Evolutionary conservation across 495 filamentous ascomycete genomes (phyloP).

Genomic region (Talaromyces nanjingensis): DNA sequence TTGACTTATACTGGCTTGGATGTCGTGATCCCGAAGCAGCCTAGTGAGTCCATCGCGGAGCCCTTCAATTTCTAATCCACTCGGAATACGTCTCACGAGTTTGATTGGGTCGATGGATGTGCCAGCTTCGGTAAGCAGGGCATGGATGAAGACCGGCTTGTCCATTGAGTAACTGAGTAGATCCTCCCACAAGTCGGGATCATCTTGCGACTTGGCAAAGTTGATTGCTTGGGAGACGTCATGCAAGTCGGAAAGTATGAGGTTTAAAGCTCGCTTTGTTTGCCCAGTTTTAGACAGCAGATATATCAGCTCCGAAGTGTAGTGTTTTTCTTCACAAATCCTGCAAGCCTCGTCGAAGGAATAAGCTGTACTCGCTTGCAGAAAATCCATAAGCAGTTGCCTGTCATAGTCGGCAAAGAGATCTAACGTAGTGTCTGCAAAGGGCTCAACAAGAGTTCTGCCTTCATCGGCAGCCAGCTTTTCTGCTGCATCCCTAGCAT

Average conservation of each 20-base stretch:
- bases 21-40: slow-evolving; percentile 87
- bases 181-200: slow-evolving; percentile 89
- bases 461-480: slow-evolving; percentile 51
- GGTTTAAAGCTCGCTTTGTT: slow-evolving; percentile 77
- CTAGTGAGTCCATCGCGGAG: slow-evolving; percentile 75
- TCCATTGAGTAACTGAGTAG: slow-evolving; percentile 94
- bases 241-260: slow-evolving; percentile 82
- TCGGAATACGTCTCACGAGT: slow-evolving; percentile 83
- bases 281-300: slow-evolving; percentile 91
- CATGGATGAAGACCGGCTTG: slow-evolving; percentile 88
- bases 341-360: slow-evolving; percentile 67
- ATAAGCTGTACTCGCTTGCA: slow-evolving; percentile 78
- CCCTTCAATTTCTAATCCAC: slow-evolving; percentile 84
- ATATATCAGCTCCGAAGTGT: slow-evolving; percentile 85
- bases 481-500: slow-evolving; percentile 33
- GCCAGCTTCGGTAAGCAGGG: slow-evolving; percentile 85
- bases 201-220: slow-evolving; percentile 88
- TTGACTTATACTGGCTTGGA: slow-evolving; percentile 82
- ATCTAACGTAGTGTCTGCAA: slow-evolving; percentile 76
- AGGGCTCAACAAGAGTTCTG: slow-evolving; percentile 71
- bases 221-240: slow-evolving; percentile 88
- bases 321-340: slow-evolving; percentile 71
- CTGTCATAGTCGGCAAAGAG: slow-evolving; percentile 83
- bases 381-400: slow-evolving; percentile 71
- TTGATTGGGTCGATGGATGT: slow-evolving; percentile 86